Percentiles rank a stretch among this genome's conserved stretches.
Conservation (phyloP, 106 monocot genomes). For the Dioscorea dumetorum region DNA sequence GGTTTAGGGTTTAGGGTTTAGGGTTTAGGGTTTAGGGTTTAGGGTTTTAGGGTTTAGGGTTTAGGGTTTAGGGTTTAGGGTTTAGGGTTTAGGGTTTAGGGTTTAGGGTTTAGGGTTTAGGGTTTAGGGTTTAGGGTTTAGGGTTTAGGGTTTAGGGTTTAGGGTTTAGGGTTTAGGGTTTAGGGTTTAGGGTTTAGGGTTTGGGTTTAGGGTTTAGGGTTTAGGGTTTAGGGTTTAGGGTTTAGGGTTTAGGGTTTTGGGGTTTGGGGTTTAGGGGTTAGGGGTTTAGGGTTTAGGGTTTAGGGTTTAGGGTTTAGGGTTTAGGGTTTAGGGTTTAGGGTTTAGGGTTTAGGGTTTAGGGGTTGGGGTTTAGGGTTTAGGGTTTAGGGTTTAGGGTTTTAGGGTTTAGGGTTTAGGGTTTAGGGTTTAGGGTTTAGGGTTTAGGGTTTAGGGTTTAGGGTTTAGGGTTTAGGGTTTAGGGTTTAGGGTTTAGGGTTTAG, state of each 20-base stretch:
- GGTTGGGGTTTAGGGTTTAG: constrained; percentile 10
- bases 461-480: constrained; percentile 23
- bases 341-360: constrained; percentile 16
- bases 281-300: constrained; percentile 8
- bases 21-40: constrained; percentile 17
- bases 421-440: constrained; percentile 22
- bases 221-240: constrained; percentile 14
- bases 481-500: constrained; percentile 26
- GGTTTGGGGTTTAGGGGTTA: neutral
- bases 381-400: neutral
- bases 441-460: constrained; percentile 8
- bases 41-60: constrained; percentile 12
- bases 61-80: constrained; percentile 25
- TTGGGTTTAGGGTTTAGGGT: constrained; percentile 22
- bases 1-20: constrained; percentile 16
- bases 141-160: no score
- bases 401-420: constrained; percentile 16
- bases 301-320: constrained; percentile 10
- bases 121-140: constrained; percentile 21
- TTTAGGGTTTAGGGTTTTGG: constrained; percentile 13
- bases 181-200: constrained; percentile 21
- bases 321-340: constrained; percentile 14
- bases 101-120: constrained; percentile 24
- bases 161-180: constrained; percentile 26
- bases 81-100: constrained; percentile 30